Conservation (phyloP, 441 rosid genomes). For the Capsella rubella region DNA sequence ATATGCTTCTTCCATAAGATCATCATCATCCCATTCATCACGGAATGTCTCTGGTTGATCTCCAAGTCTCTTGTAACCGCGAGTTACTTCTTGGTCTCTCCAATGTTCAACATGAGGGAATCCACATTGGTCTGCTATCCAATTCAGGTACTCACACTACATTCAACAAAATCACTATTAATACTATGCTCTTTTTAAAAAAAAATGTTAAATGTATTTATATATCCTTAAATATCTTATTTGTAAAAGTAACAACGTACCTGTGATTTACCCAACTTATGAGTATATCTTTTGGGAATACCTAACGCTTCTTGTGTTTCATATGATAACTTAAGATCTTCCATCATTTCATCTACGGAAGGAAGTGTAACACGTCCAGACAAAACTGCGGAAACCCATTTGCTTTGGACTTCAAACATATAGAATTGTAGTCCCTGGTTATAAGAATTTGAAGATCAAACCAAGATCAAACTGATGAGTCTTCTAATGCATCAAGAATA, state of each 20-base stretch:
- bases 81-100: constrained; percentile 47
- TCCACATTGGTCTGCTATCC: constrained; percentile 59
- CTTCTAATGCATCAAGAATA: not conserved
- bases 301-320: constrained; percentile 52
- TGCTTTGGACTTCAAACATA: constrained; percentile 66
- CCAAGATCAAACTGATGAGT: not conserved
- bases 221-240: not conserved
- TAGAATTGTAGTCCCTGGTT: constrained; percentile 57
- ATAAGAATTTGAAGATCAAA: not conserved
- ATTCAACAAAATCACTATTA: not conserved
- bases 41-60: constrained; percentile 53
- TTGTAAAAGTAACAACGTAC: not conserved
- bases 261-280: constrained; percentile 38
- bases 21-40: constrained; percentile 67
- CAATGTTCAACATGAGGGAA: constrained; percentile 52
- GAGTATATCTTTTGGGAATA: constrained; percentile 62
- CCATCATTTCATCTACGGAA: constrained; percentile 59
- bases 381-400: constrained; percentile 69
- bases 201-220: not conserved
- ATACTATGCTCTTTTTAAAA: not conserved
- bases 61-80: not conserved
- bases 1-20: constrained; percentile 44
- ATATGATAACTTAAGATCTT: constrained; percentile 54
- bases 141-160: constrained; percentile 43
- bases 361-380: constrained; percentile 69